phyloP scores from a whole-genome alignment of 2,329 filamentous ascomycete genomes.

The Aspergillus fijiensis region DNA sequence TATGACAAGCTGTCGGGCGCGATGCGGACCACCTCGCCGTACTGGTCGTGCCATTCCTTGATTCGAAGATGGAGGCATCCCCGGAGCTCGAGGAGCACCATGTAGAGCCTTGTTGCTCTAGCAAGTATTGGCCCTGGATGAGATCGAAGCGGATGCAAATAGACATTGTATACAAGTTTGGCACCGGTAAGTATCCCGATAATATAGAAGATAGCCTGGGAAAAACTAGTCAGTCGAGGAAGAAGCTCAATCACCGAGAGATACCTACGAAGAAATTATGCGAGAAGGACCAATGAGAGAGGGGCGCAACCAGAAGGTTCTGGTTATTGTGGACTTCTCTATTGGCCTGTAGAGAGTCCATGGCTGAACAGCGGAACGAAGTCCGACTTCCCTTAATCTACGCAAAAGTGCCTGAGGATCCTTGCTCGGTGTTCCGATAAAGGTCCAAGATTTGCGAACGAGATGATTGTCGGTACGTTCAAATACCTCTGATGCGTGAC shows the following conservation, averaged over 20 bases:
- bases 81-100: background rate
- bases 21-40: slow-evolving; percentile 37
- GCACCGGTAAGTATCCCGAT: background rate
- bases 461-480: too few relatives aligned
- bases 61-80: slow-evolving; percentile 9
- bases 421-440: too few relatives aligned
- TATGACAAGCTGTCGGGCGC: slow-evolving; percentile 36
- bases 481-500: too few relatives aligned
- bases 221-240: background rate
- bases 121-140: background rate
- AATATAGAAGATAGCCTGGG: background rate
- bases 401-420: too few relatives aligned
- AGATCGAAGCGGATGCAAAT: background rate
- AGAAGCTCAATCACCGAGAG: background rate
- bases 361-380: background rate
- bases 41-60: slow-evolving; percentile 29
- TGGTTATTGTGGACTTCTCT: background rate
- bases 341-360: background rate
- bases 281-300: too few relatives aligned
- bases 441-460: too few relatives aligned
- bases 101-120: slow-evolving; percentile 10
- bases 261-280: too few relatives aligned
- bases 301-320: background rate
- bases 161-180: background rate
- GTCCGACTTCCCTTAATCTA: too few relatives aligned